Evolutionary conservation across 352 stramenopile genomes (phyloP).

Genomic region (Pythium biforme): DNA sequence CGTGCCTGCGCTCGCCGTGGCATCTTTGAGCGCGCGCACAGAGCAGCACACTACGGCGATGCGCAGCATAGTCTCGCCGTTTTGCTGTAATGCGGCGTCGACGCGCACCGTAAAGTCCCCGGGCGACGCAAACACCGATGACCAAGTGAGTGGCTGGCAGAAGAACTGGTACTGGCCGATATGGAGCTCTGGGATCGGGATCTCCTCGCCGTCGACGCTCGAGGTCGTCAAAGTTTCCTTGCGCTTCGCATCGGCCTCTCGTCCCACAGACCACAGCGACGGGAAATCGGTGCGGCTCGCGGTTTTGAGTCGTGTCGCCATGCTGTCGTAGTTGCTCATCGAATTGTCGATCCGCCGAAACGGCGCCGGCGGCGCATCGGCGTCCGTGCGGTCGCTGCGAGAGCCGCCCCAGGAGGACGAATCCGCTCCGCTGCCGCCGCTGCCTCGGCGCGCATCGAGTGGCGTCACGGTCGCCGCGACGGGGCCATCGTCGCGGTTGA

Average conservation of each 20-base stretch:
- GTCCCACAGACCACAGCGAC: conserved; percentile 16
- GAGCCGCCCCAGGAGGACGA: conserved; percentile 6
- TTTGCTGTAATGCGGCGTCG: conserved; percentile 36
- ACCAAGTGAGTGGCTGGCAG: conserved; percentile 65
- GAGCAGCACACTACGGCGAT: conserved; percentile 64
- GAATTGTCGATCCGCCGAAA: conserved; percentile 15
- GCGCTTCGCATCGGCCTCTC: conserved; percentile 1
- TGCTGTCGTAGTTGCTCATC: conserved; percentile 39
- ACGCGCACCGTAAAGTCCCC: conserved; percentile 81
- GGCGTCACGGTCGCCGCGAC: conserved; percentile 4
- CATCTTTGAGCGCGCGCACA: conserved; percentile 51
- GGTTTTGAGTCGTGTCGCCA: conserved; percentile 30
- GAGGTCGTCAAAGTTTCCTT: conserved; percentile 4
- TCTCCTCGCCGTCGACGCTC: conserved; percentile 37
- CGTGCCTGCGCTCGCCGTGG: conserved; percentile 24
- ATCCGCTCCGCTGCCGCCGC: neutral
- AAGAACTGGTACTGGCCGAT: conserved; percentile 67
- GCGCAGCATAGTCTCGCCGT: conserved; percentile 44
- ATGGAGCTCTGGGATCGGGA: conserved; percentile 66
- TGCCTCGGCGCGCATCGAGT: conserved; percentile 5
- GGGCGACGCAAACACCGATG: conserved; percentile 64
- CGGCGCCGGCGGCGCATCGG: neutral
- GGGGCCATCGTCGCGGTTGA: conserved; percentile 8
- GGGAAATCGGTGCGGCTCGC: conserved; percentile 25
- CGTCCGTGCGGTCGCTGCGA: conserved; percentile 5